Evolutionary conservation across 768 basidiomycete genomes (phyloP).

Genomic region (Leccinum boreale): DNA sequence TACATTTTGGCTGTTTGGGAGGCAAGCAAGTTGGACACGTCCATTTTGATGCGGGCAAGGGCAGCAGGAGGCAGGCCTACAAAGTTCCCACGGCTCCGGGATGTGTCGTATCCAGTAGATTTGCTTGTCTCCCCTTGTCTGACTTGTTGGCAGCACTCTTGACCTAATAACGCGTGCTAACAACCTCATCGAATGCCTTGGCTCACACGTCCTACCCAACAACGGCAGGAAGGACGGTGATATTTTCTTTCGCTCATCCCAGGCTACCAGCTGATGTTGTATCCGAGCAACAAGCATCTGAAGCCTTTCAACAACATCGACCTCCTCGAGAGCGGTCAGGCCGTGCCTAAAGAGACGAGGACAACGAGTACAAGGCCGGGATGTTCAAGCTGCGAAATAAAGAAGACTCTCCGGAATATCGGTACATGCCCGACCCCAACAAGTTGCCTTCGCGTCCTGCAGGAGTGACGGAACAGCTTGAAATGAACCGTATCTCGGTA

Average conservation of each 20-base stretch:
- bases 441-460: constrained; percentile 44
- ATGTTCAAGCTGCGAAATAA: constrained; percentile 85
- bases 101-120: no score
- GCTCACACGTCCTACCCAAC: no score
- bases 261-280: constrained; percentile 4
- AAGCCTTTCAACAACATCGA: constrained; percentile 80
- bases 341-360: constrained; percentile 86
- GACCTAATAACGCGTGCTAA: no score
- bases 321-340: constrained; percentile 40
- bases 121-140: no score
- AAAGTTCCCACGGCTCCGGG: no score
- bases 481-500: no score
- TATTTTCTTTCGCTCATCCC: background rate
- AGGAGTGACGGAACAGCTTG: constrained; percentile 40
- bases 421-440: constrained; percentile 98
- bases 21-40: background rate
- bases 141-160: no score
- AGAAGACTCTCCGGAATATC: constrained; percentile 93
- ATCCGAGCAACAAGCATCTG: constrained; percentile 65
- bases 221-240: no score
- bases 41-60: background rate
- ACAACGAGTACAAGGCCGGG: constrained; percentile 74
- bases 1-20: background rate
- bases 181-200: no score
- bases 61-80: background rate